A percentile compares a stretch with the other conserved stretches of the same genome.
These are phyloP conservation scores for Aphanomyces euteiches DNA, from an alignment of 352 stramenopile genomes.

Conservation along the genomic window DNA sequence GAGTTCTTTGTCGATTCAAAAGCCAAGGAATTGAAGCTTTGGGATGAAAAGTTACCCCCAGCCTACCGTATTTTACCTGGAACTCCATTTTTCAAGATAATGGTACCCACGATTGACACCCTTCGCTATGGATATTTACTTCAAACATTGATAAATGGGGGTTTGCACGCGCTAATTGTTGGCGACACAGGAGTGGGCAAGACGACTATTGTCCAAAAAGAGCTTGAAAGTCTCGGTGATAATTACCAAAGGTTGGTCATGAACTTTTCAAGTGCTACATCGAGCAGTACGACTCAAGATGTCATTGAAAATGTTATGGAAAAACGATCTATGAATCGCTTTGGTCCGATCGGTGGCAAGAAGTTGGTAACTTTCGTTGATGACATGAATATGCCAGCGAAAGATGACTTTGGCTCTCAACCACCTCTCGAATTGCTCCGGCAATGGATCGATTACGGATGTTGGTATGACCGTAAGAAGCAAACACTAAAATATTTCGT, in stretches of 20 bases:
- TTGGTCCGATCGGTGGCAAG: conserved; percentile 81
- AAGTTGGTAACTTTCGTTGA: conserved; percentile 90
- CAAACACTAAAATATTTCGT: conserved; percentile 88
- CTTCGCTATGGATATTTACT: conserved; percentile 78
- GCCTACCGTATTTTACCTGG: conserved; percentile 70
- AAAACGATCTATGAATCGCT: conserved; percentile 86
- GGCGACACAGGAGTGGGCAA: conserved; percentile 89
- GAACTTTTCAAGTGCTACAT: conserved; percentile 89
- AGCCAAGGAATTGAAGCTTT: conserved; percentile 74
- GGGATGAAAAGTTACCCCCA: conserved; percentile 73
- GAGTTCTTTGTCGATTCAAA: conserved; percentile 89
- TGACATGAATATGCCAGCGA: conserved; percentile 91
- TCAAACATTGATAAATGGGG: conserved; percentile 66
- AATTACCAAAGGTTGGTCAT: conserved; percentile 69
- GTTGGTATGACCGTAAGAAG: conserved; percentile 91
- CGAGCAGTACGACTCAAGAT: conserved; percentile 81
- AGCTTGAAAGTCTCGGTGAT: conserved; percentile 77
- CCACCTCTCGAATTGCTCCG: conserved; percentile 87
- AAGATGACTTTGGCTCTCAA: conserved; percentile 88
- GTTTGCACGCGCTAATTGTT: conserved; percentile 83
- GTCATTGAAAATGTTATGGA: conserved; percentile 90
- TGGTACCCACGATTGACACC: conserved; percentile 84
- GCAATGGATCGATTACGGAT: conserved; percentile 90
- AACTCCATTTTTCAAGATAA: conserved; percentile 81
- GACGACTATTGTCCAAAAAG: conserved; percentile 77